phyloP scores from a whole-genome alignment of 805 yeast species.

The Ogataea trehalophila region DNA sequence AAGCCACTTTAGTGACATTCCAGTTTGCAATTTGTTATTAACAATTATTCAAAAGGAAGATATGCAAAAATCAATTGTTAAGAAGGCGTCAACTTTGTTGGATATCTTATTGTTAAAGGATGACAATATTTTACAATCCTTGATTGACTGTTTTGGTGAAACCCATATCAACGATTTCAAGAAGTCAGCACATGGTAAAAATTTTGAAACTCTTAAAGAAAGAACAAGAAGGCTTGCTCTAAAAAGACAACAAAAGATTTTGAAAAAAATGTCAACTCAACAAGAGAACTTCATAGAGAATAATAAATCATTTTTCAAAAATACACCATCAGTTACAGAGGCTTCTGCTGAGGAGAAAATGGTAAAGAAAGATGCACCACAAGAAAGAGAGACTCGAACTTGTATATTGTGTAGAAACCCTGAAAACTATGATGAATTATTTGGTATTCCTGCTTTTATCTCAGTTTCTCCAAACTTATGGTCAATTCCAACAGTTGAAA shows the following conservation, averaged over 20 bases:
- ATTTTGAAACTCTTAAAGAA: constrained; percentile 50
- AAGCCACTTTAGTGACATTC: constrained; percentile 41
- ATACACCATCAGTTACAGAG: not conserved
- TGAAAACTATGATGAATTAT: constrained; percentile 38
- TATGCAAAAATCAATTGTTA: constrained; percentile 42
- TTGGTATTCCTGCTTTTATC: constrained; percentile 56
- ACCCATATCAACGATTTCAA: constrained; percentile 46
- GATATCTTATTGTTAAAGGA: constrained; percentile 47
- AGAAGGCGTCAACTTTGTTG: constrained; percentile 55
- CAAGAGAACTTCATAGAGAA: constrained; percentile 39
- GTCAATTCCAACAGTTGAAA: constrained; percentile 36
- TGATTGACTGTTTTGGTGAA: constrained; percentile 55
- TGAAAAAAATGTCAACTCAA: constrained; percentile 58
- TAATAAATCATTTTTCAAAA: constrained; percentile 29
- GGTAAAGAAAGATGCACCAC: constrained; percentile 16
- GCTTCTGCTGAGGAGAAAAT: constrained; percentile 1
- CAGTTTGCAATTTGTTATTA: constrained; percentile 52
- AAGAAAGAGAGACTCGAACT: constrained; percentile 20
- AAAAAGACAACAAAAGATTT: constrained; percentile 54
- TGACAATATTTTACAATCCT: constrained; percentile 43
- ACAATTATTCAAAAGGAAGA: constrained; percentile 43
- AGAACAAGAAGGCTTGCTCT: constrained; percentile 53
- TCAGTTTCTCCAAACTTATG: constrained; percentile 46
- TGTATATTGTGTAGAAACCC: constrained; percentile 61
- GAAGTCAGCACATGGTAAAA: constrained; percentile 37